These are phyloP conservation scores for Thyridium curvatum DNA, from an alignment of 2,329 filamentous ascomycete species.

Conservation along the genomic window DNA sequence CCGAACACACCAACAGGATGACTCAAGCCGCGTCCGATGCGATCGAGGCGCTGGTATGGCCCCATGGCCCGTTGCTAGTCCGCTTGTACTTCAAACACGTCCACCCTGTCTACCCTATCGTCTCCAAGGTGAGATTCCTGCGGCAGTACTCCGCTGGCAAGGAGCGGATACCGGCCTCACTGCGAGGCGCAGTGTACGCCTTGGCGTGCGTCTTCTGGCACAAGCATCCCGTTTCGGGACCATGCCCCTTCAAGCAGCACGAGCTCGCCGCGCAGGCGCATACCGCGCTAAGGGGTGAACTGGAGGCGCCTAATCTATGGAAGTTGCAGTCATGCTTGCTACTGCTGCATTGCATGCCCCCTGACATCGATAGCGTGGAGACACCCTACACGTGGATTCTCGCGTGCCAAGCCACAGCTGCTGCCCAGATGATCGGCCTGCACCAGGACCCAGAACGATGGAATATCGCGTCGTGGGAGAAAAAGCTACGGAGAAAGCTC, in stretches of 20 bases:
- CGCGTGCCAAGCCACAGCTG: constrained; percentile 32
- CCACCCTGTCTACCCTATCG: constrained; percentile 33
- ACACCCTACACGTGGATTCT: constrained; percentile 36
- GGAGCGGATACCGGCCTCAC: constrained; percentile 31
- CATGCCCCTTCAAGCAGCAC: constrained; percentile 27
- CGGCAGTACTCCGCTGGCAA: constrained; percentile 28
- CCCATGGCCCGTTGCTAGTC: constrained; percentile 31
- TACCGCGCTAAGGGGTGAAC: constrained; percentile 31
- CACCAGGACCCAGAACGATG: constrained; percentile 34
- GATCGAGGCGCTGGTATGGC: constrained; percentile 33
- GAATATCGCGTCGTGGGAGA: constrained; percentile 34
- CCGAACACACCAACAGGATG: constrained; percentile 29
- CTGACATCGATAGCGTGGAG: constrained; percentile 36
- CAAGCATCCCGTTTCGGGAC: constrained; percentile 21
- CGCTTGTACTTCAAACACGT: constrained; percentile 37
- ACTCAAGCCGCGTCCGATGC: constrained; percentile 27
- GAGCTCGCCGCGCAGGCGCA: constrained; percentile 33
- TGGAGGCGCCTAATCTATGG: constrained; percentile 37
- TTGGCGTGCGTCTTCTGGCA: constrained; percentile 34
- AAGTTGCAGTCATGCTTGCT: constrained; percentile 36
- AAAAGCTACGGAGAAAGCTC: constrained; percentile 32
- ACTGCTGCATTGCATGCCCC: constrained; percentile 34
- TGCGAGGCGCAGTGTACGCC: constrained; percentile 37
- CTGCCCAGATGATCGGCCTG: constrained; percentile 37
- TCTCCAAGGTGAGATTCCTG: constrained; percentile 37